Percentiles rank a stretch among this genome's conserved stretches.
Conservation (phyloP, 2,329 filamentous ascomycete species). For the Sporothrix humicola region DNA sequence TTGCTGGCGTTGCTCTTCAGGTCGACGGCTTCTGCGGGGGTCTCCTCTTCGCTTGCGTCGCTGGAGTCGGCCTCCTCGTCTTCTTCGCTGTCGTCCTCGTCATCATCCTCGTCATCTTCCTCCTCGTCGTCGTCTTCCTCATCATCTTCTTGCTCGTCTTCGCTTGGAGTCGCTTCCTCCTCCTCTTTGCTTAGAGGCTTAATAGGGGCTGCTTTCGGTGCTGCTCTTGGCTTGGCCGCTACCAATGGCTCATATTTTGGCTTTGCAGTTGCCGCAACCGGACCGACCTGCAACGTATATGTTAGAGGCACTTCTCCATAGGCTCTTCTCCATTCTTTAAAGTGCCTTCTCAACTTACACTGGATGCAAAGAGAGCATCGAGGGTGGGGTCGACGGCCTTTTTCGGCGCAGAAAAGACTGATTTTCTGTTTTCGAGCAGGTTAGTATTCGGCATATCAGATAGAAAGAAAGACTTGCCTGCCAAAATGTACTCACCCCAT, state of each 20-base stretch:
- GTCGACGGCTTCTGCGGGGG: constrained; percentile 49
- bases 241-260: constrained; percentile 50
- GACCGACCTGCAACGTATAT: constrained; percentile 52
- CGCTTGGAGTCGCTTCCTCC: constrained; percentile 16
- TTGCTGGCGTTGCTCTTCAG: constrained; percentile 57
- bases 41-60: constrained; percentile 45
- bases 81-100: constrained; percentile 34
- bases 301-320: not conserved
- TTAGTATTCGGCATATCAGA: too few relatives aligned
- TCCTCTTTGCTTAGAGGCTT: constrained; percentile 32
- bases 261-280: constrained; percentile 54
- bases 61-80: constrained; percentile 47
- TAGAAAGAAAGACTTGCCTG: too few relatives aligned
- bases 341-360: constrained; percentile 55
- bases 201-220: constrained; percentile 24
- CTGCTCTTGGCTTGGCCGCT: constrained; percentile 20
- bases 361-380: constrained; percentile 72
- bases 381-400: constrained; percentile 71
- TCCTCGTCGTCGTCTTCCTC: constrained; percentile 38
- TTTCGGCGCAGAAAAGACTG: constrained; percentile 50
- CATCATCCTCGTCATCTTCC: constrained; percentile 43
- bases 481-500: constrained; percentile 28
- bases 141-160: constrained; percentile 30
- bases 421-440: constrained; percentile 30
- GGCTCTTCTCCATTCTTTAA: not conserved